Conservation (phyloP, 2,329 filamentous ascomycete species). For the Alternaria triticina region DNA sequence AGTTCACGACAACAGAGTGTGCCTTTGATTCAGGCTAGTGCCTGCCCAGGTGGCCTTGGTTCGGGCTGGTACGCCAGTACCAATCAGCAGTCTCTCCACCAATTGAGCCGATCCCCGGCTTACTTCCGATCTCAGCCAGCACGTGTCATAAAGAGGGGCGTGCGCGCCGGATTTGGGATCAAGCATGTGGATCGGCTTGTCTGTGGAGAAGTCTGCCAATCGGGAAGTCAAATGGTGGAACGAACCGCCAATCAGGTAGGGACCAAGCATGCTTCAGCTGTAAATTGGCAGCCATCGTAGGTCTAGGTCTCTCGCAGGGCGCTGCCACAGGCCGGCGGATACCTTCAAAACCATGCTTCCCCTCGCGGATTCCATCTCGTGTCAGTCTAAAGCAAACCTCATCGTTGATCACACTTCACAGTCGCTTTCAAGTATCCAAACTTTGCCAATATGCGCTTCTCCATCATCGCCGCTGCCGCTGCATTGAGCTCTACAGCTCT, state of each 20-base stretch:
- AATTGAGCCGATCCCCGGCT: not conserved
- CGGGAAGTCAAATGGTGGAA: not conserved
- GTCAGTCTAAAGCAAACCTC: not conserved
- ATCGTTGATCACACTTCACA: not conserved
- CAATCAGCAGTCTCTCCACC: not conserved
- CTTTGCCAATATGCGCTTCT: constrained; percentile 32
- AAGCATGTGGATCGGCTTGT: not conserved
- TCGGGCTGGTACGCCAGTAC: not conserved
- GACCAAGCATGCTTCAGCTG: not conserved
- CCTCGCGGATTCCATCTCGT: not conserved
- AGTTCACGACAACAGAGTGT: not conserved
- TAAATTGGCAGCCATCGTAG: not conserved
- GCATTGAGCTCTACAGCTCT: constrained; percentile 32
- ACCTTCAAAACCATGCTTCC: not conserved
- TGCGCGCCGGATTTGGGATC: not conserved
- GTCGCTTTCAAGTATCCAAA: not conserved
- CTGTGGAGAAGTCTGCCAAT: not conserved
- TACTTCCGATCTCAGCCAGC: not conserved
- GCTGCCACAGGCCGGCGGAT: not conserved
- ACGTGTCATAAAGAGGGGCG: rapidly evolving
- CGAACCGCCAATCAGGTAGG: not conserved
- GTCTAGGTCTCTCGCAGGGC: not conserved
- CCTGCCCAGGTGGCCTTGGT: not conserved
- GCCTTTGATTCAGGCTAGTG: not conserved
- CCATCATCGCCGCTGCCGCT: constrained; percentile 29